These are phyloP conservation scores for Monilinia fructicola DNA, from an alignment of 2,329 filamentous ascomycete genomes.

Conservation along the genomic window DNA sequence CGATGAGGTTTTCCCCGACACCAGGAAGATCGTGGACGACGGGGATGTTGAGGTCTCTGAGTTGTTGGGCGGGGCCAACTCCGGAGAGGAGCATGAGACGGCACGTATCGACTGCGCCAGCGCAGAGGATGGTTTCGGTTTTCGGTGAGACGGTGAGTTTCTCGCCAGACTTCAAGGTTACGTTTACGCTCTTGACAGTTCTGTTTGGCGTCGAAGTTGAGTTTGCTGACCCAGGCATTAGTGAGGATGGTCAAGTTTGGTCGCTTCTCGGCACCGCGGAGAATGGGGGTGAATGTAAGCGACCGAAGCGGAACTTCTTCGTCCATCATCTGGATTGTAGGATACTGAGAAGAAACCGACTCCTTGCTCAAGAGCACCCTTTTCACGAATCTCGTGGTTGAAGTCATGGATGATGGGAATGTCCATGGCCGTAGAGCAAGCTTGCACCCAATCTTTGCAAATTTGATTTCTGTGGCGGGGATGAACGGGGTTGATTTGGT, in stretches of 20 bases:
- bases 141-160: constrained; percentile 60
- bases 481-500: constrained; percentile 88
- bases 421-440: constrained; percentile 74
- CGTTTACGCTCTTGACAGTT: constrained; percentile 69
- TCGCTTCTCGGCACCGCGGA: constrained; percentile 77
- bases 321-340: constrained; percentile 86
- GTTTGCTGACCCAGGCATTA: constrained; percentile 80
- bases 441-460: constrained; percentile 84
- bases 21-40: constrained; percentile 40
- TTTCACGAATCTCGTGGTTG: constrained; percentile 76
- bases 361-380: constrained; percentile 69
- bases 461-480: constrained; percentile 83
- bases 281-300: constrained; percentile 92
- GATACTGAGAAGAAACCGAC: constrained; percentile 90
- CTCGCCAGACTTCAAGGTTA: constrained; percentile 58
- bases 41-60: constrained; percentile 39
- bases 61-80: constrained; percentile 41
- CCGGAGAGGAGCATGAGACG: constrained; percentile 45
- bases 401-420: constrained; percentile 84
- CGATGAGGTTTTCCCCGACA: constrained; percentile 43
- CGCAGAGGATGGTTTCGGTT: constrained; percentile 62
- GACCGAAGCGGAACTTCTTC: constrained; percentile 80
- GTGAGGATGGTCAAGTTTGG: constrained; percentile 85
- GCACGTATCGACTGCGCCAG: constrained; percentile 43
- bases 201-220: constrained; percentile 67